Conservation (phyloP, 2,329 filamentous ascomycete species). For the Fusarium xyrophilum region DNA sequence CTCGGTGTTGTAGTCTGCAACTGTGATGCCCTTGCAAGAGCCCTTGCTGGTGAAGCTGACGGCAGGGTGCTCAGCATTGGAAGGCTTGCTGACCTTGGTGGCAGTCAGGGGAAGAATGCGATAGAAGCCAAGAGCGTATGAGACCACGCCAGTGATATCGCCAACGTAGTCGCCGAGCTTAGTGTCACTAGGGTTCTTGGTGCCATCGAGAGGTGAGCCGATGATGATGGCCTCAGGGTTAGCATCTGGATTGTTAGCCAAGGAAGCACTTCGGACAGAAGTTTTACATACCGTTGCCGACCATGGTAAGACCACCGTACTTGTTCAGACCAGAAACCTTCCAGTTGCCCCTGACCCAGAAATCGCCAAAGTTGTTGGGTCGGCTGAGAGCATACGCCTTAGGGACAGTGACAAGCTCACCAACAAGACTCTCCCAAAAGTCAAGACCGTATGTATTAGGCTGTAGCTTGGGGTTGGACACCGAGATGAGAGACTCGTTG, state of each 20-base stretch:
- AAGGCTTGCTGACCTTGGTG: conserved; percentile 55
- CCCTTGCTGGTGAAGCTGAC: conserved; percentile 62
- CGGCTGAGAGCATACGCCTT: conserved; percentile 63
- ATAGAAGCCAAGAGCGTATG: conserved; percentile 72
- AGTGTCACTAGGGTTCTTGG: conserved; percentile 62
- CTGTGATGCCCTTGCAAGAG: conserved; percentile 66
- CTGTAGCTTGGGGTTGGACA: conserved; percentile 65
- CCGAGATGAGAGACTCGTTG: conserved; percentile 63
- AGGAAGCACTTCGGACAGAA: neutral
- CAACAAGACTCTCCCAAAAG: conserved; percentile 75
- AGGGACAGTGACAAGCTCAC: conserved; percentile 70
- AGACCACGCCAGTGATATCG: conserved; percentile 73
- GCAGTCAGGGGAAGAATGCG: conserved; percentile 69
- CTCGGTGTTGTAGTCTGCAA: conserved; percentile 74
- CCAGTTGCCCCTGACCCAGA: conserved; percentile 73
- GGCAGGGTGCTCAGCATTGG: conserved; percentile 56
- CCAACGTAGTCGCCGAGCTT: conserved; percentile 70
- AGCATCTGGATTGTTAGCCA: conserved; percentile 54
- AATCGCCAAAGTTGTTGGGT: conserved; percentile 71
- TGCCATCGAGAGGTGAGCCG: conserved; percentile 69
- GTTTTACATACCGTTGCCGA: conserved; percentile 53
- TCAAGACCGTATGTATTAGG: conserved; percentile 70
- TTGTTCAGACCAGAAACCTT: conserved; percentile 66
- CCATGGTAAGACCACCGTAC: conserved; percentile 70
- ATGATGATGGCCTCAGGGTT: conserved; percentile 75